These are phyloP conservation scores for Parastagonospora avenae DNA, from an alignment of 2,329 filamentous ascomycete genomes.

Conservation along the genomic window DNA sequence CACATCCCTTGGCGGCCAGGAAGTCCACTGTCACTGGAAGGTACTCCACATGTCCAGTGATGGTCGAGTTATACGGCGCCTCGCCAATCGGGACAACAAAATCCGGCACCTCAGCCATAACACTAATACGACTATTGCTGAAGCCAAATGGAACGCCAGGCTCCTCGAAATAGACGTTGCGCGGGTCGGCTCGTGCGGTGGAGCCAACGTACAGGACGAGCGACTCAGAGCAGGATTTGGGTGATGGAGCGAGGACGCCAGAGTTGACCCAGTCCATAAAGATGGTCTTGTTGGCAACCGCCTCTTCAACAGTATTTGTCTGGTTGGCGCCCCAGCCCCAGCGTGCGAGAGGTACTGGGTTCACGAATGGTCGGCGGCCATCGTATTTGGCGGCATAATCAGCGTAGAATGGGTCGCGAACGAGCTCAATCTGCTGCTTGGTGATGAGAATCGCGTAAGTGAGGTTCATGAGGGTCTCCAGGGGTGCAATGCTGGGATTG, in stretches of 20 bases:
- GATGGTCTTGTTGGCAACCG: slow-evolving; percentile 56
- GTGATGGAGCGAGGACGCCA: slow-evolving; percentile 51
- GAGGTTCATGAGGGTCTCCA: slow-evolving; percentile 48
- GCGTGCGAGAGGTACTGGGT: slow-evolving; percentile 55
- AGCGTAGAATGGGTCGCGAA: slow-evolving; percentile 56
- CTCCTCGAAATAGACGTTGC: slow-evolving; percentile 51
- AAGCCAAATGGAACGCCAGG: slow-evolving; percentile 58
- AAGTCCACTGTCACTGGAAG: slow-evolving; percentile 65
- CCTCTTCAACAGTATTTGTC: slow-evolving; percentile 48
- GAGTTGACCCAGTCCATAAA: slow-evolving; percentile 57
- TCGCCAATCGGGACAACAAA: slow-evolving; percentile 54
- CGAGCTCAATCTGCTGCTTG: slow-evolving; percentile 53
- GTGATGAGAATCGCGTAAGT: slow-evolving; percentile 56
- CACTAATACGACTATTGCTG: slow-evolving; percentile 53
- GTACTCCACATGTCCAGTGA: slow-evolving; percentile 56
- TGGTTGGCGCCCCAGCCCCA: slow-evolving; percentile 55
- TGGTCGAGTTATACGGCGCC: slow-evolving; percentile 52
- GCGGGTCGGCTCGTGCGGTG: slow-evolving; percentile 47
- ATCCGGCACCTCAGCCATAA: slow-evolving; percentile 55
- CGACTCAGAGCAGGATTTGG: slow-evolving; percentile 55
- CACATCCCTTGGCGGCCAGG: slow-evolving; percentile 64
- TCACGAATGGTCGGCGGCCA: slow-evolving; percentile 55
- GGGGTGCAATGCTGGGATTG: slow-evolving; percentile 33
- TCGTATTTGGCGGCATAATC: slow-evolving; percentile 55
- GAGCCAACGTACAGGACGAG: slow-evolving; percentile 57